These are phyloP conservation scores for Penicillium alfredii DNA, from an alignment of 495 filamentous ascomycete genomes.

Conservation along the genomic window DNA sequence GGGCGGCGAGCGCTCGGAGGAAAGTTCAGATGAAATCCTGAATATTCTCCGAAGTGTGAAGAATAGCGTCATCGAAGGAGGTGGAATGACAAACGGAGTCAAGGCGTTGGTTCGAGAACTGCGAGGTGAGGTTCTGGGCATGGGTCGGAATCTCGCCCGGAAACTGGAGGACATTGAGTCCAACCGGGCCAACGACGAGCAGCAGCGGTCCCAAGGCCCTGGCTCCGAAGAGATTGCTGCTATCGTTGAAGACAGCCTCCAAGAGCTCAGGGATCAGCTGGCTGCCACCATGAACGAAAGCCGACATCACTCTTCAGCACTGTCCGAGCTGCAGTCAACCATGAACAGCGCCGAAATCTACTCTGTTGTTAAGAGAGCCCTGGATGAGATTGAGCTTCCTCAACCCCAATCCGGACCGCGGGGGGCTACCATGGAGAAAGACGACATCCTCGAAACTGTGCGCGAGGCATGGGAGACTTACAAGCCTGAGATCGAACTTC, in stretches of 20 bases:
- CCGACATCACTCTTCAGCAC: conserved; percentile 55
- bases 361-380: conserved; percentile 67
- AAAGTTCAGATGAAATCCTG: conserved; percentile 53
- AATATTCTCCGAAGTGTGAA: conserved; percentile 76
- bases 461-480: conserved; percentile 85
- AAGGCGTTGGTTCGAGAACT: conserved; percentile 85
- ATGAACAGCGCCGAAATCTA: conserved; percentile 77
- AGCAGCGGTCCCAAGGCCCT: conserved; percentile 36
- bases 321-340: conserved; percentile 42
- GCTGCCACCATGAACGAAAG: conserved; percentile 67
- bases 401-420: conserved; percentile 32
- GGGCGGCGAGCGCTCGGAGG: conserved; percentile 26
- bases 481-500: conserved; percentile 83
- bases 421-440: conserved; percentile 51
- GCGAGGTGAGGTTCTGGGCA: conserved; percentile 85
- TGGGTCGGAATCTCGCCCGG: conserved; percentile 83
- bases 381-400: conserved; percentile 55
- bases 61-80: conserved; percentile 77
- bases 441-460: conserved; percentile 79
- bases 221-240: conserved; percentile 65
- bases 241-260: conserved; percentile 72
- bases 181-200: conserved; percentile 32
- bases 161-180: conserved; percentile 64
- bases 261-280: conserved; percentile 76
- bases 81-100: conserved; percentile 80